Conservation (phyloP, 2,329 filamentous ascomycete species). For the Cladophialophora immunda region DNA sequence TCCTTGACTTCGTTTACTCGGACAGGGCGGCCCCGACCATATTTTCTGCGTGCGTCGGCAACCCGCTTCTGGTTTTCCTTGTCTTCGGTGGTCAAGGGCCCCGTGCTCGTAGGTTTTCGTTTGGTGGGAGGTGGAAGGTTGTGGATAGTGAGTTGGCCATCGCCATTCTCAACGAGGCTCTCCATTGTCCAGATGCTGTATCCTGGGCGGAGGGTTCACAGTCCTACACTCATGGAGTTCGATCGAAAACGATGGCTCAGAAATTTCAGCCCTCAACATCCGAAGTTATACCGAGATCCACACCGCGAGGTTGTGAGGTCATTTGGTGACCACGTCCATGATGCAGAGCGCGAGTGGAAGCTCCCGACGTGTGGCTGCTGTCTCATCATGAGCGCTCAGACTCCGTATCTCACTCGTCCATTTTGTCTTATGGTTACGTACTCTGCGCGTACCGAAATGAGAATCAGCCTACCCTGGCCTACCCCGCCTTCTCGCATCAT, state of each 20-base stretch:
- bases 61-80: conserved; percentile 51
- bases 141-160: conserved; percentile 40
- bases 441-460: not conserved
- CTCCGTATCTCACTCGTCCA: not conserved
- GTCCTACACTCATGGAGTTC: not conserved
- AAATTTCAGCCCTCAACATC: conserved; percentile 17
- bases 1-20: conserved; percentile 78
- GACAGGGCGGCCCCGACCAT: conserved; percentile 84
- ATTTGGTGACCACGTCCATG: not conserved
- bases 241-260: conserved; percentile 1
- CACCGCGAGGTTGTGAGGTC: not conserved
- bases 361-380: not conserved
- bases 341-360: not conserved
- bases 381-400: not conserved
- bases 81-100: conserved; percentile 42
- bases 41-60: conserved; percentile 71
- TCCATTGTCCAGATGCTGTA: conserved; percentile 33
- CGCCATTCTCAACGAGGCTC: conserved; percentile 39
- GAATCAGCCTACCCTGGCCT: too few species aligned
- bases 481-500: not conserved
- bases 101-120: conserved; percentile 35
- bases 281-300: conserved; percentile 12
- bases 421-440: not conserved
- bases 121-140: conserved; percentile 39
- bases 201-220: not conserved